Evolutionary conservation across 352 stramenopile genomes (phyloP).

Genomic region (Pilasporangium apinafurcum): DNA sequence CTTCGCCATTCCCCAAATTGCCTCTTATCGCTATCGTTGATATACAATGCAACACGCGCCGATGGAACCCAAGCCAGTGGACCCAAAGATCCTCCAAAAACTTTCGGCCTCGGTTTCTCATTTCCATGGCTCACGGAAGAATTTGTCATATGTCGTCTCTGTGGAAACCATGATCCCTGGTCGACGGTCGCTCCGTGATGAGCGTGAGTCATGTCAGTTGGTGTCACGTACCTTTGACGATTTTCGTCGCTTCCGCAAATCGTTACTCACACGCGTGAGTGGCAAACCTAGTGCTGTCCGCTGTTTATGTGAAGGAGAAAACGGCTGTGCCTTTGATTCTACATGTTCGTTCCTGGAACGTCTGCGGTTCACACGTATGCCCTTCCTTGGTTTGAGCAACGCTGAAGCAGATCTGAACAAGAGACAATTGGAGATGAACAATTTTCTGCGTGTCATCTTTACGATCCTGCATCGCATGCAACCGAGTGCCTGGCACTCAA

Average conservation of each 20-base stretch:
- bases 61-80: conserved; percentile 30
- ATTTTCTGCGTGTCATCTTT: conserved; percentile 79
- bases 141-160: conserved; percentile 74
- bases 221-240: conserved; percentile 74
- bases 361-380: conserved; percentile 70
- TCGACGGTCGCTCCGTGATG: conserved; percentile 42
- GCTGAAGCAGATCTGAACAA: conserved; percentile 44
- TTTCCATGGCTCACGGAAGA: conserved; percentile 58
- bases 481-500: conserved; percentile 46
- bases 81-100: conserved; percentile 80
- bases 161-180: conserved; percentile 66
- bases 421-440: conserved; percentile 75
- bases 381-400: conserved; percentile 47
- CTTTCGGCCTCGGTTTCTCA: conserved; percentile 69
- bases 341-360: conserved; percentile 67
- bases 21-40: conserved; percentile 10
- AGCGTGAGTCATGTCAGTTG: conserved; percentile 63
- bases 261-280: conserved; percentile 55
- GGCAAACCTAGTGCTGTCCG: too few relatives aligned
- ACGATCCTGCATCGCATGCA: conserved; percentile 75
- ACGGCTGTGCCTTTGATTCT: conserved; percentile 64
- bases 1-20: too few relatives aligned
- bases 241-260: conserved; percentile 71
- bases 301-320: conserved; percentile 49
- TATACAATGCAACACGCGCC: conserved; percentile 30